Percentiles rank a stretch among this genome's conserved stretches.
Conservation (phyloP, 148 eudicot genomes). For the Vaccinium myrtillus region DNA sequence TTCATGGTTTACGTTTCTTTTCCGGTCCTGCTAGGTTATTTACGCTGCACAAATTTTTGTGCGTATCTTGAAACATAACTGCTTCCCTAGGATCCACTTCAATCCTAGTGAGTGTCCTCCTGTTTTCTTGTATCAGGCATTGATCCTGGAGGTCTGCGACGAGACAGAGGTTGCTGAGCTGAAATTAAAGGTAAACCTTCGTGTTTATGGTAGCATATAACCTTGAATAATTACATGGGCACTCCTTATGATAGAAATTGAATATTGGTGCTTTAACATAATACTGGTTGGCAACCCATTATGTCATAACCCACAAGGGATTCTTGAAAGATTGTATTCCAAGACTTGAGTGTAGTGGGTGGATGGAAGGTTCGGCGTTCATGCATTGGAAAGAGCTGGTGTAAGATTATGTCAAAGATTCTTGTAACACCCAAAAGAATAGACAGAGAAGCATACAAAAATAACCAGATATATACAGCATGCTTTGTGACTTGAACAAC, state of each 20-base stretch:
- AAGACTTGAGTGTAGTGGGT: conserved; percentile 1
- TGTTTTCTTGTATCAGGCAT: conserved; percentile 42
- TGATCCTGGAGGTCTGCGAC: conserved; percentile 75
- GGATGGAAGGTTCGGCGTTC: background rate
- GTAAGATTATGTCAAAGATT: background rate
- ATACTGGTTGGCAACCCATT: background rate
- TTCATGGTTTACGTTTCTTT: conserved; percentile 3
- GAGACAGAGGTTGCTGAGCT: conserved; percentile 84
- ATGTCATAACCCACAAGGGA: background rate
- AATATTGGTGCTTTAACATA: background rate
- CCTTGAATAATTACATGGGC: background rate
- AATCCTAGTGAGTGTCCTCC: background rate
- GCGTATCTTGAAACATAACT: background rate
- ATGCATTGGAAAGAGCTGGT: background rate
- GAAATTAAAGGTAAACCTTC: conserved; percentile 64
- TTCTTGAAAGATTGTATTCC: conserved; percentile 3
- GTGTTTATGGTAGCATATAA: background rate
- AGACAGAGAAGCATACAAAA: background rate
- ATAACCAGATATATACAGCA: background rate
- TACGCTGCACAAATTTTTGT: background rate
- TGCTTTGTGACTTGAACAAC: background rate
- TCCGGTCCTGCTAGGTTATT: background rate
- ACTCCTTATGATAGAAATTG: conserved; percentile 3
- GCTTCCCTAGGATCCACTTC: background rate
- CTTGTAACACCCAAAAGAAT: background rate